Evolutionary conservation across 176 grass and related monocot species (phyloP).

Genomic region (Musa acuminata): DNA sequence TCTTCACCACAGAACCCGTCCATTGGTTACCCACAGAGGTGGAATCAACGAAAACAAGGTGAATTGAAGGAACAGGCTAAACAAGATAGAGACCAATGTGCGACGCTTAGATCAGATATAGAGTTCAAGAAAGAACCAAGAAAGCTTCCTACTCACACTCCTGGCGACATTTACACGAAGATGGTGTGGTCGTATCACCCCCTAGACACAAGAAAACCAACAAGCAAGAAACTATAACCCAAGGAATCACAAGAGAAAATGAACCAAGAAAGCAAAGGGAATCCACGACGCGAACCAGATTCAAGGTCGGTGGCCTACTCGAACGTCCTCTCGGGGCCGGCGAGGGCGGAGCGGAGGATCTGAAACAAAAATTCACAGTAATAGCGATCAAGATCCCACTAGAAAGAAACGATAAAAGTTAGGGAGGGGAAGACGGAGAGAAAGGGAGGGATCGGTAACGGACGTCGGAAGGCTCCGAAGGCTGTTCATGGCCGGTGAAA

Average conservation of each 20-base stretch:
- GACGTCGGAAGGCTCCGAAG: slow-evolving; percentile 23
- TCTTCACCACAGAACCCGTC: too few relatives aligned
- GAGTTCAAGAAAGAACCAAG: too few relatives aligned
- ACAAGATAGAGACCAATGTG: too few relatives aligned
- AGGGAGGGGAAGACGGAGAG: not conserved
- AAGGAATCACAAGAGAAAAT: not conserved
- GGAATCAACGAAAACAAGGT: too few relatives aligned
- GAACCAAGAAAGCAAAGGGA: not conserved
- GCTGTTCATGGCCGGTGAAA: slow-evolving; percentile 20
- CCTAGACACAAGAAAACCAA: not conserved
- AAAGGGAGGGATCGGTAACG: not conserved
- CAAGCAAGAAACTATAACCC: not conserved
- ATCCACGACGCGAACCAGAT: slow-evolving; percentile 11
- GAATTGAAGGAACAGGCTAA: too few relatives aligned
- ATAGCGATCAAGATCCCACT: not conserved
- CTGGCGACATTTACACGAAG: not conserved
- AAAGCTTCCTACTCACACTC: not conserved
- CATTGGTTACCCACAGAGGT: too few relatives aligned
- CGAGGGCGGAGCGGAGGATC: not conserved
- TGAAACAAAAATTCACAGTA: slow-evolving; percentile 6
- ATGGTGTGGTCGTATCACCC: not conserved
- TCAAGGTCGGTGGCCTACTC: slow-evolving; percentile 20
- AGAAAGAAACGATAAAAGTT: slow-evolving; percentile 2
- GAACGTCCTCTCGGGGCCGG: not conserved
- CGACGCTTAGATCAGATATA: too few relatives aligned